phyloP scores from a whole-genome alignment of 2,329 filamentous ascomycete genomes.

The Atkinsonella texensis region DNA sequence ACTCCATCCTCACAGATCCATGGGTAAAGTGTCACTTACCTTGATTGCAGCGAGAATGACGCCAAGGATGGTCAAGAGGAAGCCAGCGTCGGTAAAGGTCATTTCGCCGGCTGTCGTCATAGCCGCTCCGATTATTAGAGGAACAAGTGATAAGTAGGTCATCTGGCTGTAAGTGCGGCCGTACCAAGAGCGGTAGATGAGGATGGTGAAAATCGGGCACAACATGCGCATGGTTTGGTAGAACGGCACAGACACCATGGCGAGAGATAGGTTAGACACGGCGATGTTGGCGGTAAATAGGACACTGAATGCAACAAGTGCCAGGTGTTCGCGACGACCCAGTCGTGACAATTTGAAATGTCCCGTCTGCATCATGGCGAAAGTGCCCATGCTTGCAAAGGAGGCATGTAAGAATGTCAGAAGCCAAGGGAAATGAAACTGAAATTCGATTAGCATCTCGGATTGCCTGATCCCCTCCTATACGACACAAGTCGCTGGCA shows the following conservation, averaged over 20 bases:
- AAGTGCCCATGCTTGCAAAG: conserved; percentile 46
- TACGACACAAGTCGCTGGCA: neutral
- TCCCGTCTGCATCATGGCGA: conserved; percentile 36
- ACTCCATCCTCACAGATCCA: neutral
- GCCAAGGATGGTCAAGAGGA: conserved; percentile 41
- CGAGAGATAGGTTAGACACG: conserved; percentile 50
- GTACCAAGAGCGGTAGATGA: conserved; percentile 47
- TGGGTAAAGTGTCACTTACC: conserved; percentile 17
- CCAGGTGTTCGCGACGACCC: conserved; percentile 38
- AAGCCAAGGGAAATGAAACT: conserved; percentile 51
- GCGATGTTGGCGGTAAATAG: conserved; percentile 54
- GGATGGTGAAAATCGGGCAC: conserved; percentile 47
- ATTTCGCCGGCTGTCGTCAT: conserved; percentile 51
- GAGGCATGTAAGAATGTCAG: conserved; percentile 45
- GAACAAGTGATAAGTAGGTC: conserved; percentile 48
- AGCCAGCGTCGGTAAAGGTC: conserved; percentile 46
- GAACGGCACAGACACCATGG: conserved; percentile 52
- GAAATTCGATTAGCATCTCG: neutral
- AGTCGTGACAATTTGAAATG: conserved; percentile 41
- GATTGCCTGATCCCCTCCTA: neutral
- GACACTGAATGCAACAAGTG: conserved; percentile 45
- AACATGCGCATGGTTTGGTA: conserved; percentile 53
- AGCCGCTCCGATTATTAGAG: conserved; percentile 47
- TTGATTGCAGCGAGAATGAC: conserved; percentile 44
- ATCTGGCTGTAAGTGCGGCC: conserved; percentile 39